Conservation (phyloP, 768 basidiomycete genomes). For the Daedaleopsis nitida region DNA sequence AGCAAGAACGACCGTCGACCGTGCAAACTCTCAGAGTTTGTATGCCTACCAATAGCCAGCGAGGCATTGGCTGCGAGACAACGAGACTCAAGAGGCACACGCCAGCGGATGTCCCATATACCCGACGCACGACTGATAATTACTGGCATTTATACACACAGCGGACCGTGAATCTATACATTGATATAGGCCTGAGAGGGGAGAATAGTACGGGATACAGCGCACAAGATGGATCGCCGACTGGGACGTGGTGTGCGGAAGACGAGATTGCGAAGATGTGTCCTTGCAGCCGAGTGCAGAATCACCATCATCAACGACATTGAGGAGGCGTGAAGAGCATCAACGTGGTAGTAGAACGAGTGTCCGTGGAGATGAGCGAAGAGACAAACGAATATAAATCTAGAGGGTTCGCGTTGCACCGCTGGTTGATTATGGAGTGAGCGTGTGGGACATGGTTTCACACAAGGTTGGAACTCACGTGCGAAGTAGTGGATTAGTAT, state of each 20-base stretch:
- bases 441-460: neutral
- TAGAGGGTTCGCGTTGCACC: slow-evolving; percentile 10
- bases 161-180: slow-evolving; percentile 16
- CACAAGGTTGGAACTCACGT: neutral
- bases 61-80: neutral
- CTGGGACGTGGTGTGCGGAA: neutral
- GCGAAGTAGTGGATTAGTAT: slow-evolving; percentile 15
- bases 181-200: neutral
- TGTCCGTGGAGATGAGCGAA: neutral
- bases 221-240: slow-evolving; percentile 2
- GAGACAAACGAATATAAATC: slow-evolving; percentile 6
- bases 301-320: neutral
- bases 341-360: neutral
- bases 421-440: neutral
- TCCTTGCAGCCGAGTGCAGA: neutral
- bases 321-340: neutral
- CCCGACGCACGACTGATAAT: neutral
- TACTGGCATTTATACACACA: slow-evolving; percentile 10
- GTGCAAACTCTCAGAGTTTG: neutral
- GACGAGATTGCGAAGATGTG: neutral
- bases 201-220: slow-evolving; percentile 4
- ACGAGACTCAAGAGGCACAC: neutral
- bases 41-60: neutral
- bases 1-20: too few relatives aligned
- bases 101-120: neutral